Conservation (phyloP, 345 rosid genomes). For the Citrus sp. region DNA sequence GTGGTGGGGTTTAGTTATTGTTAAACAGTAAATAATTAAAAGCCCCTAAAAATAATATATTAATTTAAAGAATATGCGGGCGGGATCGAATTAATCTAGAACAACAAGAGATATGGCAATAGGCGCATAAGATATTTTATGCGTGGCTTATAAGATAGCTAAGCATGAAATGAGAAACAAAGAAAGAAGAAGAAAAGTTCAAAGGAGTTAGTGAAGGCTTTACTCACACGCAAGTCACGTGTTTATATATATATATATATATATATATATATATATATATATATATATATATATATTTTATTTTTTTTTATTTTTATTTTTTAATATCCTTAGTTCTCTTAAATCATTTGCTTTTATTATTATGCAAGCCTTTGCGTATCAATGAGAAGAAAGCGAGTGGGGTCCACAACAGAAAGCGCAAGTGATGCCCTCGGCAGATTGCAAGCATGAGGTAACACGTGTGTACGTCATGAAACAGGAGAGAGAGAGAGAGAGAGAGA, state of each 20-base stretch:
- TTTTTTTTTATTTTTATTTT: not conserved
- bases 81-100: not conserved
- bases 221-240: constrained; percentile 25
- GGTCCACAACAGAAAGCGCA: not conserved
- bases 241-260: not conserved
- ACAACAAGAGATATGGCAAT: not conserved
- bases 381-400: not conserved
- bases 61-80: not conserved
- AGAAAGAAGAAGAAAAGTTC: not conserved
- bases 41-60: not conserved
- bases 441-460: not conserved
- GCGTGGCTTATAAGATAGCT: constrained; percentile 26
- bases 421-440: not conserved
- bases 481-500: no score
- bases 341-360: not conserved
- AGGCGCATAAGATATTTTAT: not conserved
- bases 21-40: not conserved
- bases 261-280: no score
- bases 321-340: no score
- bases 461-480: not conserved
- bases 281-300: no score
- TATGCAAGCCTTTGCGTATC: not conserved
- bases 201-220: not conserved
- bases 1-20: not conserved
- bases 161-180: not conserved